phyloP scores from a whole-genome alignment of 352 stramenopile genomes.

The Globisporangium nunn region DNA sequence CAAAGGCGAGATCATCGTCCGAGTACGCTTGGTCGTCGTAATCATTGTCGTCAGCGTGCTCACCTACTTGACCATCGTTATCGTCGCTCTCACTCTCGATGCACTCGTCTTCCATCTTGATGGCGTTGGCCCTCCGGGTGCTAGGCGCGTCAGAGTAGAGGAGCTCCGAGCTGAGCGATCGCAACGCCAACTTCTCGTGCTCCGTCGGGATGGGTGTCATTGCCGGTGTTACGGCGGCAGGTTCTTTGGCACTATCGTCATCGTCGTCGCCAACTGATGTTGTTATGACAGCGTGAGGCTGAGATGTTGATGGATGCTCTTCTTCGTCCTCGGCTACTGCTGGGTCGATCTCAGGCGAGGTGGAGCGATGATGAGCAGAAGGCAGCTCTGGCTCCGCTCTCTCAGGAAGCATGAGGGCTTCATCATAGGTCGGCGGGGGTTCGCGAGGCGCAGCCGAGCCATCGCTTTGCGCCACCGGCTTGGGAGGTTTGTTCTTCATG shows the following conservation, averaged over 20 bases:
- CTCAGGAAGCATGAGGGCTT: conserved; percentile 28
- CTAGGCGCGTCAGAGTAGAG: background rate
- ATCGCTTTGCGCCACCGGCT: background rate
- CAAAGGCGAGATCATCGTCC: conserved; percentile 26
- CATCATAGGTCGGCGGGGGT: conserved; percentile 29
- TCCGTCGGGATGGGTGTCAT: too few species aligned
- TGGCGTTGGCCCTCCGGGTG: conserved; percentile 4
- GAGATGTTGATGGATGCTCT: background rate
- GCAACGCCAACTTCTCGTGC: background rate
- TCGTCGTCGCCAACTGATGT: too few species aligned
- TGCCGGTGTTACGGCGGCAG: too few species aligned
- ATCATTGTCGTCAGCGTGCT: conserved; percentile 7
- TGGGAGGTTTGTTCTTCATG: conserved; percentile 13
- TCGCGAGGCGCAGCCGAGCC: background rate
- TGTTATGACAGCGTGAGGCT: too few species aligned
- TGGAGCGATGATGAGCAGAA: background rate
- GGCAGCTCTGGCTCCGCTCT: background rate
- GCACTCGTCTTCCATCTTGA: background rate
- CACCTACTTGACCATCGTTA: background rate
- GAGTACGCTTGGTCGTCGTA: conserved; percentile 21
- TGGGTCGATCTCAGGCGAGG: background rate
- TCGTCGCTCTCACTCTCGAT: background rate
- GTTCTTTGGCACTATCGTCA: too few species aligned
- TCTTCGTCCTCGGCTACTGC: background rate
- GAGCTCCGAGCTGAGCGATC: background rate